Percentiles rank a stretch among this genome's conserved stretches.
Evolutionary conservation across 495 filamentous ascomycete species (phyloP).

Genomic region (Aspergillus incahuasiensis): DNA sequence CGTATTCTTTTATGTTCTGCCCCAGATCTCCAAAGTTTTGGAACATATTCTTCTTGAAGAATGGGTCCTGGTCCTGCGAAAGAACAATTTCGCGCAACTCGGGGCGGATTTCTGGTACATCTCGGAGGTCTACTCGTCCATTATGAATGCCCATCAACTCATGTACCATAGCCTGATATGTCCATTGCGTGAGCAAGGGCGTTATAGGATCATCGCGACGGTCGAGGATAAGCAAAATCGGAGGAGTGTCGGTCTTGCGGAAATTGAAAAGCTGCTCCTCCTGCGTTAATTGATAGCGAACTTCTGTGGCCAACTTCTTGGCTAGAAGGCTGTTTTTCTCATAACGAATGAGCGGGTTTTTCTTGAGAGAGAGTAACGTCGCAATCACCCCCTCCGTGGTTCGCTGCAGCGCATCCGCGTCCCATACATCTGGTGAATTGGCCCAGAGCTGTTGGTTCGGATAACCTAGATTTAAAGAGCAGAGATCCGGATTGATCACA

Average conservation of each 20-base stretch:
- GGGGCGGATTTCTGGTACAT: constrained; percentile 81
- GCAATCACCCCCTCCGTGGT: constrained; percentile 83
- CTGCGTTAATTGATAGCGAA: constrained; percentile 87
- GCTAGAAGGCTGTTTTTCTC: constrained; percentile 87
- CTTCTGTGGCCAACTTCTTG: constrained; percentile 88
- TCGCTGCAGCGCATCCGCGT: constrained; percentile 76
- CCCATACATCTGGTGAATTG: constrained; percentile 79
- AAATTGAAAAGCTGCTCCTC: constrained; percentile 98
- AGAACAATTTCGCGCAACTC: constrained; percentile 94
- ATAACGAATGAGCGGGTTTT: constrained; percentile 91
- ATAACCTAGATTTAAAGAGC: constrained; percentile 71
- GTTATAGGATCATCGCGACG: constrained; percentile 93
- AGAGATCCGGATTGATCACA: constrained; percentile 91
- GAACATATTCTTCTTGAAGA: constrained; percentile 99
- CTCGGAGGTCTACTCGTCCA: constrained; percentile 80
- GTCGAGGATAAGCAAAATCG: constrained; percentile 86
- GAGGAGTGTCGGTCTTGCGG: constrained; percentile 88
- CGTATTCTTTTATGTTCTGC: constrained; percentile 97
- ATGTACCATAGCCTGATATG: constrained; percentile 99
- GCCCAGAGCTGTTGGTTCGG: constrained; percentile 73
- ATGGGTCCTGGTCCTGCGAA: constrained; percentile 96
- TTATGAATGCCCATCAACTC: constrained; percentile 91
- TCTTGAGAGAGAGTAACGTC: constrained; percentile 80
- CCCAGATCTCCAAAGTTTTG: constrained; percentile 97
- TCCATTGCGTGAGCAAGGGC: constrained; percentile 95